phyloP scores from a whole-genome alignment of 106 monocot genomes.

The Iris macrosiphon region DNA sequence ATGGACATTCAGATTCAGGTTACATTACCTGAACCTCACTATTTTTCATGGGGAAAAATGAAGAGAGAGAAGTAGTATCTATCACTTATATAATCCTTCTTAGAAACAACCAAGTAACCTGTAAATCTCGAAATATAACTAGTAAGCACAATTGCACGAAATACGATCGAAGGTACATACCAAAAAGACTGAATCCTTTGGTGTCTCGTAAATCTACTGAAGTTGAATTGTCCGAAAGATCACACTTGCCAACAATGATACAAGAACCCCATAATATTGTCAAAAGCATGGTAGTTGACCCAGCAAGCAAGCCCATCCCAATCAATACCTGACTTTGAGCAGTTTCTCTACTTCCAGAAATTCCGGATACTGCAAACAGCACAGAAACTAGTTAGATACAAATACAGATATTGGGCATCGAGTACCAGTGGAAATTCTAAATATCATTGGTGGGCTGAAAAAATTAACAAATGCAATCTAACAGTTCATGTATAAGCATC shows the following conservation, averaged over 20 bases:
- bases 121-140: no score
- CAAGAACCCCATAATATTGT: constrained; percentile 84
- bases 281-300: constrained; percentile 82
- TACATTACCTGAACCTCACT: no score
- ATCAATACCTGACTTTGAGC: constrained; percentile 87
- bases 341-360: constrained; percentile 84
- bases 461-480: neutral
- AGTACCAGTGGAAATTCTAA: neutral
- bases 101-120: no score
- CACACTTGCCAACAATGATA: constrained; percentile 75
- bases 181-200: constrained; percentile 57
- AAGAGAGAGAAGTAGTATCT: no score
- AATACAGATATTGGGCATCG: neutral
- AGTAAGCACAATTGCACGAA: neutral
- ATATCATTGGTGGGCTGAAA: neutral
- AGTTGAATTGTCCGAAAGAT: constrained; percentile 65
- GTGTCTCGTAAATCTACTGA: constrained; percentile 79
- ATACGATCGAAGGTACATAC: constrained; percentile 27
- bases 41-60: no score
- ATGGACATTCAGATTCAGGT: no score
- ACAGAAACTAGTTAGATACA: neutral
- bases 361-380: constrained; percentile 67
- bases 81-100: no score
- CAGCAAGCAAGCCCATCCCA: constrained; percentile 96
- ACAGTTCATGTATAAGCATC: neutral